A percentile compares a stretch with the other conserved stretches of the same genome.
phyloP scores from a whole-genome alignment of 1,284 basidiomycete species.

The Pascua sp. region DNA sequence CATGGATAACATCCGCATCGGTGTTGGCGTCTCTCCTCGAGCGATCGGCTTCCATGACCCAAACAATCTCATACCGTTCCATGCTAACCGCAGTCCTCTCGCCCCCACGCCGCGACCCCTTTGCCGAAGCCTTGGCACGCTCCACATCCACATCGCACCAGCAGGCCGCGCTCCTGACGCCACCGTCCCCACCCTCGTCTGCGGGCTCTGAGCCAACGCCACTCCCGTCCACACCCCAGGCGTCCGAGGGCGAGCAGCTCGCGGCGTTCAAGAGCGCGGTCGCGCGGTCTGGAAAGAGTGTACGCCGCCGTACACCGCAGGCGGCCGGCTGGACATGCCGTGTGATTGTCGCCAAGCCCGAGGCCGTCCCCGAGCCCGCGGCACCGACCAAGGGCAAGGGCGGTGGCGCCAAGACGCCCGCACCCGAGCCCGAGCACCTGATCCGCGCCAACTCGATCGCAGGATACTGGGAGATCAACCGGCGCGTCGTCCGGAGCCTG shows the following conservation, averaged over 20 bases:
- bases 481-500: constrained; percentile 44
- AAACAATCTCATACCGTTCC: too few species aligned
- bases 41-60: too few species aligned
- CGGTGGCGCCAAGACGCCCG: constrained; percentile 21
- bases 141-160: constrained; percentile 37
- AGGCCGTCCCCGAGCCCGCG: constrained; percentile 10
- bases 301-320: background rate
- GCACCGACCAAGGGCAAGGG: constrained; percentile 13
- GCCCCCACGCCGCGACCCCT: constrained; percentile 40
- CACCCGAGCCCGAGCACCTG: constrained; percentile 58
- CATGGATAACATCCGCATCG: too few species aligned
- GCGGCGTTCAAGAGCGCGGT: constrained; percentile 11
- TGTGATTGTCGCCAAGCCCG: constrained; percentile 25
- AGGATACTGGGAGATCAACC: constrained; percentile 76
- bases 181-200: constrained; percentile 14
- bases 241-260: constrained; percentile 14
- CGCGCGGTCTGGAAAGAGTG: constrained; percentile 1
- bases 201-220: constrained; percentile 21
- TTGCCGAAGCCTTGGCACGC: constrained; percentile 44
- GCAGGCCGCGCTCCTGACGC: constrained; percentile 14
- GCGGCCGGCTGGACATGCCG: constrained; percentile 37
- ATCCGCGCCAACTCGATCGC: constrained; percentile 79
- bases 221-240: constrained; percentile 9
- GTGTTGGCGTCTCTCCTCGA: too few species aligned
- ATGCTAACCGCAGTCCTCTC: constrained; percentile 37